Evolutionary conservation across 2,329 filamentous ascomycete genomes (phyloP).

Genomic region (Hymenoscyphus infarciens): DNA sequence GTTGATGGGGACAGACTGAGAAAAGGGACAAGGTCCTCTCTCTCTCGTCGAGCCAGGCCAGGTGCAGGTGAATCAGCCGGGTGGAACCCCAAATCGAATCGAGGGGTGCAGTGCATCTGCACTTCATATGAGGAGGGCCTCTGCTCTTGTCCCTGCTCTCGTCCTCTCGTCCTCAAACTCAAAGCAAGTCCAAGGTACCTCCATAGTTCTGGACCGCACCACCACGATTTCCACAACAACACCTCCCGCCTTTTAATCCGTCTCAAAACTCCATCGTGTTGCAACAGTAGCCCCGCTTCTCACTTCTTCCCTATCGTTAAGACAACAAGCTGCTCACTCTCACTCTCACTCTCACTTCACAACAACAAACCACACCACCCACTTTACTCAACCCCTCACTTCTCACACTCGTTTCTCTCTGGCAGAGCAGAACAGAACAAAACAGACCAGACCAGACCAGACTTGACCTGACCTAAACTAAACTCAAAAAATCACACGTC

Average conservation of each 20-base stretch:
- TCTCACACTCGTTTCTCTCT: neutral
- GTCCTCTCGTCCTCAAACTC: too few relatives aligned
- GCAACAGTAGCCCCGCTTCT: slow-evolving; percentile 10
- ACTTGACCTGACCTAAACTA: neutral
- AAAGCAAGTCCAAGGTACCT: slow-evolving; percentile 17
- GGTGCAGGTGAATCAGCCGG: slow-evolving; percentile 26
- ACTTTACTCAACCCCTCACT: neutral
- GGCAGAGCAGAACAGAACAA: neutral
- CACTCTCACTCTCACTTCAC: slow-evolving; percentile 1
- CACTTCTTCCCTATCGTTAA: neutral
- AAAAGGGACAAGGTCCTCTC: slow-evolving; percentile 10
- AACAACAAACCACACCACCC: neutral
- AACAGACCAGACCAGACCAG: too few relatives aligned
- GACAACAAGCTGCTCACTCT: neutral
- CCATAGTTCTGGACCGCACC: slow-evolving; percentile 13
- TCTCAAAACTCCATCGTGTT: slow-evolving; percentile 7
- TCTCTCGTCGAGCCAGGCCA: slow-evolving; percentile 2
- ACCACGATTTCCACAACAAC: slow-evolving; percentile 4
- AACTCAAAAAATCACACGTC: neutral
- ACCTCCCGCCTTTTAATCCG: neutral
- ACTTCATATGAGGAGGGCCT: slow-evolving; percentile 24
- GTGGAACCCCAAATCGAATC: slow-evolving; percentile 26
- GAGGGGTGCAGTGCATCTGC: slow-evolving; percentile 28
- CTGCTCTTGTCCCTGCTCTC: slow-evolving; percentile 13
- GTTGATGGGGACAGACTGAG: neutral